Base-by-base conservation (phyloP, 495 filamentous ascomycete species). In the Penicillium steckii region DNA sequence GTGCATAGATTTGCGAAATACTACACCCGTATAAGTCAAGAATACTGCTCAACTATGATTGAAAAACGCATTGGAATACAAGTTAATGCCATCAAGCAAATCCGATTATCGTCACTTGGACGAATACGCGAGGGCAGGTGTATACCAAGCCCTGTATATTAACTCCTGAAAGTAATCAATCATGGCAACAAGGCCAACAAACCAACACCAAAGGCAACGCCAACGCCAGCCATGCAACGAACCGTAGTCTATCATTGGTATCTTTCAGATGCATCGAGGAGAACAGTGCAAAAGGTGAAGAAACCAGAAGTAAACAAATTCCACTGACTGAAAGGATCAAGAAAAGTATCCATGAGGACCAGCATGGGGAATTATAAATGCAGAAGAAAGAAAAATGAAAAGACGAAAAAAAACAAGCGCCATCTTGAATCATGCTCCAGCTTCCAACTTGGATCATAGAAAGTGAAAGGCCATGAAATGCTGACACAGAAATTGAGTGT, bases 201-300 rank as follows among this genome's bases (percentile, higher is more conserved):
- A 29, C n/a, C n/a, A n/a, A 32, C 41, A 33, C 33, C 23, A 32
- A 54, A 17, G 33, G 7, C 30, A 67, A 69, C 65, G 59, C 65
- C 69, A 58, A 66, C 62, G 52, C 55, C 61, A 55, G 43, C 48
- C 46, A 68, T 66, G 65, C 60, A 64, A 46, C 49, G 22, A 64
- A 52, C 59, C 59, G 52, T 61, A 52, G 56, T 75, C 70, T 75
- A 75, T 72, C 70, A 51, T 55, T 74, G 72, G 70, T 74, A 75
- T 75, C 72, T 66, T 56, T 59, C 53, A 50, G 40, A 60, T 48
- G 44, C 48, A 52, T 24, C 41, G 33, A 48, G 41, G 52, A 45
- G 33, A 30, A 32, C 30, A 53, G 33, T 37, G 43, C 23, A 23
- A 46, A 30, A 19, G 25, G 40, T 24, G 29, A 29, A 44, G 29